These are phyloP conservation scores for Thalassiosira hispida DNA, from an alignment of 352 stramenopile species.

Conservation along the genomic window DNA sequence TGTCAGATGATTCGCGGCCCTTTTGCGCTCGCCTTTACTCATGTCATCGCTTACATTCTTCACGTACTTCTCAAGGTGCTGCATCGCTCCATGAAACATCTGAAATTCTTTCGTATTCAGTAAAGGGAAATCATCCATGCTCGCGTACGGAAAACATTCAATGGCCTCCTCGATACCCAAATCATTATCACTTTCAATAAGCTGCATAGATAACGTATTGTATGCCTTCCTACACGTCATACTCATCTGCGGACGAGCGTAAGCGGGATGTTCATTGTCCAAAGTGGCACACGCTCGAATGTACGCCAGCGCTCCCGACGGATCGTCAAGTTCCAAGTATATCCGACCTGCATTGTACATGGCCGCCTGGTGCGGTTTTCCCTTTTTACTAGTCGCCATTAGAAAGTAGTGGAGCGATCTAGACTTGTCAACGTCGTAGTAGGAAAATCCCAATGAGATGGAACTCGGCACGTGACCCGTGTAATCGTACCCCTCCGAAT, in stretches of 20 bases:
- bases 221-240: conserved; percentile 52
- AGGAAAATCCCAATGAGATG: conserved; percentile 49
- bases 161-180: conserved; percentile 34
- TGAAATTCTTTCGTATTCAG: conserved; percentile 33
- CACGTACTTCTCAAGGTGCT: conserved; percentile 40
- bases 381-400: conserved; percentile 17
- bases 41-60: conserved; percentile 2
- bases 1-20: conserved; percentile 21
- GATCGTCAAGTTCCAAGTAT: conserved; percentile 48
- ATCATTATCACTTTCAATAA: conserved; percentile 12
- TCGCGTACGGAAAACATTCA: conserved; percentile 48
- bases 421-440: conserved; percentile 53
- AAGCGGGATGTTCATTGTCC: conserved; percentile 14
- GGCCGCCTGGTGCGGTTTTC: conserved; percentile 44
- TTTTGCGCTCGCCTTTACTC: conserved; percentile 14
- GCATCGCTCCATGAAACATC: conserved; percentile 26
- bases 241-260: conserved; percentile 25
- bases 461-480: conserved; percentile 40
- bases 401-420: conserved; percentile 54
- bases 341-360: conserved; percentile 56
- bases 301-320: conserved; percentile 32
- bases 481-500: conserved; percentile 16
- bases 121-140: conserved; percentile 43
- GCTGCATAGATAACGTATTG: conserved; percentile 17
- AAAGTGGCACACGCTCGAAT: conserved; percentile 47